Evolutionary conservation across 352 stramenopile genomes (phyloP).

Genomic region (Globisporangium spinosum): DNA sequence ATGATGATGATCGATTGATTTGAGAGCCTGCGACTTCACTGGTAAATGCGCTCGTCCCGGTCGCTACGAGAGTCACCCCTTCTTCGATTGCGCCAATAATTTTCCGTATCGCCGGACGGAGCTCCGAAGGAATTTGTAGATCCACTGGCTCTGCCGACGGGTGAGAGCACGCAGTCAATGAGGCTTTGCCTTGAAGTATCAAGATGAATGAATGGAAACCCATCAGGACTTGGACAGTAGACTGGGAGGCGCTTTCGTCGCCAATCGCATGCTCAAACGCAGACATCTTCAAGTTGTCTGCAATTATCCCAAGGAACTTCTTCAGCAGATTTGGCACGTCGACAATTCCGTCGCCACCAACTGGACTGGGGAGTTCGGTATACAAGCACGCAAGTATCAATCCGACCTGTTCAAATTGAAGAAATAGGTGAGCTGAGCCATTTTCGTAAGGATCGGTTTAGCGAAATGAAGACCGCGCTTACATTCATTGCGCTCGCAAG

Average conservation of each 20-base stretch:
- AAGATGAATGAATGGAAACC: slow-evolving; percentile 63
- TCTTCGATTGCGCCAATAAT: slow-evolving; percentile 41
- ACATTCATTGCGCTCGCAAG: slow-evolving; percentile 41
- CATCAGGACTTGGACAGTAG: slow-evolving; percentile 34
- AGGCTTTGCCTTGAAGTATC: slow-evolving; percentile 46
- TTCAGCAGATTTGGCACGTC: slow-evolving; percentile 30
- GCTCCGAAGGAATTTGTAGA: slow-evolving; percentile 48
- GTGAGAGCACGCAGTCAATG: slow-evolving; percentile 37
- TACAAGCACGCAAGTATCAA: slow-evolving; percentile 39
- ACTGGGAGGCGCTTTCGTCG: slow-evolving; percentile 23
- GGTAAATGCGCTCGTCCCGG: slow-evolving; percentile 10
- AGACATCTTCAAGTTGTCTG: slow-evolving; percentile 24
- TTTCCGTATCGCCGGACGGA: slow-evolving; percentile 52
- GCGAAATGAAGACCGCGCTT: slow-evolving; percentile 14
- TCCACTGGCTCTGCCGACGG: slow-evolving; percentile 58
- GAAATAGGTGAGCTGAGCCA: slow-evolving; percentile 11
- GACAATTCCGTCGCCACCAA: slow-evolving; percentile 7
- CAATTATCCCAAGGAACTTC: slow-evolving; percentile 41
- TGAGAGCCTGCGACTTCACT: slow-evolving; percentile 6
- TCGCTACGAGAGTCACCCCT: slow-evolving; percentile 25
- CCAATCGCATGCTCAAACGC: slow-evolving; percentile 11
- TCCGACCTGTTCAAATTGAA: slow-evolving; percentile 29
- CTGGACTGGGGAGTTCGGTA: slow-evolving; percentile 18
- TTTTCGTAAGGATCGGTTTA: slow-evolving; percentile 13
- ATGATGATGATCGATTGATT: not conserved